Base-by-base conservation (phyloP, 257 asterid species). In the Nicotiana attenuata region DNA sequence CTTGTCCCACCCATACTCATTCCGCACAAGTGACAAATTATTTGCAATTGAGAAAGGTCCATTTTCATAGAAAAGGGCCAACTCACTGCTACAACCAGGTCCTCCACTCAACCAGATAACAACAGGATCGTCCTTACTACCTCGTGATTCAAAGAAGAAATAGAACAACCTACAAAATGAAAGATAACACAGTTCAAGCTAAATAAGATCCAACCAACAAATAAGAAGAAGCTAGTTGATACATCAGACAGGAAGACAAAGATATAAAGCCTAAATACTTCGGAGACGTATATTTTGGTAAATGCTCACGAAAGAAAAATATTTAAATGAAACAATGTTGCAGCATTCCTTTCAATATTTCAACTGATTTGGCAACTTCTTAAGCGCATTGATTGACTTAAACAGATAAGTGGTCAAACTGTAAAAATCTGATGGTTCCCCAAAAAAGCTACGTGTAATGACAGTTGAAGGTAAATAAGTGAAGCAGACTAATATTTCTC, bases 61-160 rank as follows among this genome's bases (percentile, higher is more conserved):
- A 88, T 96, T 96, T 87, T 95, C 99, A 76, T 92, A 93, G 89
- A 95, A 95, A 77, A 93, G 97, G 63, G 97, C 99, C 93, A 92
- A 88, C 88, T 96, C 99, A 82, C 99, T 93, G 88, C 98, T 91
- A 88, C 99, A 96, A 73, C 99, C 99, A 78, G 99, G 99, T 22
- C 99, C 99, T 77, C 98, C 98, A 78, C 98, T 96, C 90, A 96
- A 86, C 99, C 99, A 96, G 89, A 96, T 96, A 68, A 93, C 97
- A 81, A 96, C 97, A 77, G 98, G 99, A 80, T 91, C 97, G 17
- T 87, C 84, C 78, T 84, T 82, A 91, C 92, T 90, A 84, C 89
- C 90, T 10, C 96, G 95, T 33, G 99, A 96, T 85, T 96, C 93
- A 80, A 96, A 96, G 96, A 90, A 93, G 81, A 95, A 96, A 88